Percentiles rank a stretch among this genome's conserved stretches.
These are phyloP conservation scores for Paecilomyces formosus DNA, from an alignment of 2,329 filamentous ascomycete genomes.

Conservation along the genomic window DNA sequence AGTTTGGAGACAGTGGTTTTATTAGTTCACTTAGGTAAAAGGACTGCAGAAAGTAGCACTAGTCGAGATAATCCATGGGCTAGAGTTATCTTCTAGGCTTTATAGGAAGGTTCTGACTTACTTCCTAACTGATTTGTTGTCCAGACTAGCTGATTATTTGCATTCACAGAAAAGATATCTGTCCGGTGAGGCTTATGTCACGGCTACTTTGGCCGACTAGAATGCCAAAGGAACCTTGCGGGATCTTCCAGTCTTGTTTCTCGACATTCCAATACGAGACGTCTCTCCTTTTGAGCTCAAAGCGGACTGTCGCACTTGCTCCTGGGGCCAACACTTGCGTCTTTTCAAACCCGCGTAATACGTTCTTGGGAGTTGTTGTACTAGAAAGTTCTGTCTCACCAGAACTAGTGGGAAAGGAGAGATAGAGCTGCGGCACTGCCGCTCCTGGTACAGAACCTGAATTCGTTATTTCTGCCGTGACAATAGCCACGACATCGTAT, in stretches of 20 bases:
- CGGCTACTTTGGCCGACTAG: conserved; percentile 18
- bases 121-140: too few relatives aligned
- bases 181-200: conserved; percentile 14
- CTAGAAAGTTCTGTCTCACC: background rate
- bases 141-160: too few relatives aligned
- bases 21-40: too few relatives aligned
- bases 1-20: too few relatives aligned
- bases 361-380: conserved; percentile 17
- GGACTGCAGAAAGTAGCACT: too few relatives aligned
- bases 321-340: conserved; percentile 32
- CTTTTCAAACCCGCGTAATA: conserved; percentile 49
- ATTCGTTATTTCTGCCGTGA: conserved; percentile 45
- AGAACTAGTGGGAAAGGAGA: conserved; percentile 31
- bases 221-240: conserved; percentile 13
- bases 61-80: too few relatives aligned
- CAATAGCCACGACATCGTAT: conserved; percentile 45
- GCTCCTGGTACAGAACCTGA: conserved; percentile 42
- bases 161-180: conserved; percentile 3
- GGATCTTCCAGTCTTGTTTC: conserved; percentile 27
- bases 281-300: conserved; percentile 37
- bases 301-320: conserved; percentile 33
- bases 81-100: too few relatives aligned
- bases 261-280: conserved; percentile 29
- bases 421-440: conserved; percentile 50
- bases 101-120: too few relatives aligned